Evolutionary conservation across 768 basidiomycete genomes (phyloP), one percentile per base, ranked within the genome.

Genomic region (Goffeauzyma gilvescens): DNA sequence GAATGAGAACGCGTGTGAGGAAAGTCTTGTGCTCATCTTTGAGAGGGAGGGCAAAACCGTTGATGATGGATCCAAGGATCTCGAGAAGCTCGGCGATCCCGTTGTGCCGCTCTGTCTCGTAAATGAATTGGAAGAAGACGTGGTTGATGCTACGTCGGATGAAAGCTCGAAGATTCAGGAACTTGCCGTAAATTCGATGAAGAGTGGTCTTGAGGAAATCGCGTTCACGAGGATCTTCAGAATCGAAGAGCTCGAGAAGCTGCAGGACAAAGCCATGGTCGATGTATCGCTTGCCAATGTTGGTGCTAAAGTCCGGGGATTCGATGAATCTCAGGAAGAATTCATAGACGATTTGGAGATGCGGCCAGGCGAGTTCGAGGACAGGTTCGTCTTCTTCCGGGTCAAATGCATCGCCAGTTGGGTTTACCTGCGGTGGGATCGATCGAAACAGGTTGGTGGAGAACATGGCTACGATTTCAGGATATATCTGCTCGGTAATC

Each of bases 1-100:
- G 93, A 40, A 96, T 75, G 50, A 96, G 78, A 13, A 81, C 85
- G 25, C 89, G 79, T 24, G 83, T 83, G 52, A 98, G 71, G 72
- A 98, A 98, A 1, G 71, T 86, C 69, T 96, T 96, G 76, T 98
- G 93, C 63, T 98, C 93, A 36, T 95, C 87, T 67, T 98, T 98
- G 57, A 98, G 74, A 32, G 93, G 93, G 5, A 95, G 68, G 10
- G 90, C 90, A 57, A 98, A 98, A 25, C 93, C 93, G 55, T 98
- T 98, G 73, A 98, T 98, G 67, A 98, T 98, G 18, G 89, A 95
- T 10, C 93, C 93, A 34, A 98, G 72, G 48, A 98, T 98, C 65
- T 98, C 93, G 42, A 98, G 71, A 37, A 98, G 74, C 62, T 98
- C 93, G 22, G 93, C 93, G 54, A 98, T 95, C 26, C 93, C 93